Evolutionary conservation across 495 filamentous ascomycete genomes (phyloP), one percentile per base, ranked within the genome.

Genomic region (Aspergillus conjunctus): DNA sequence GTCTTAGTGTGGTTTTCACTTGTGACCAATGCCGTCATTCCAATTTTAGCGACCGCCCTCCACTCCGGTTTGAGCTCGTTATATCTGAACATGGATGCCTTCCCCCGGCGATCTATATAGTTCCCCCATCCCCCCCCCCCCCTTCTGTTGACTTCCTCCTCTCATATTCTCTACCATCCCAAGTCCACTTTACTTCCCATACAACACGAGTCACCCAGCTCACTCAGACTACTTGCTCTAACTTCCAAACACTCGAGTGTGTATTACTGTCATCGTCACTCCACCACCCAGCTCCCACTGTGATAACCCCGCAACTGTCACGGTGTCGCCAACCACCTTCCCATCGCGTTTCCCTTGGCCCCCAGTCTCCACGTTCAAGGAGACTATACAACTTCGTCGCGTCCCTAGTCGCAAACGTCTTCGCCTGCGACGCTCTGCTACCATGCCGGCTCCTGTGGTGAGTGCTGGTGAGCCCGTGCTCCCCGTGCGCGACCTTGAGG

Each of bases 401-500:
- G 18, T 60, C 15, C 65, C 65, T 7, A 63, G 65, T 14, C 66
- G 68, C 26, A 59, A 18, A 26, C 41, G 52, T 39, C 54, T 17
- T 15, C 54, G 49, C 20, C 39, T 65, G 1, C 68, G 71, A 52
- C 72, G 71, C 21, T 62, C 71, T 44, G 48, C 57, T 59, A 75
- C 61, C 14, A 79, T 79, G 76, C 74, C 76, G 39, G 67, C 62
- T 21, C 61, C 66, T 22, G 41, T 66, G 33, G 51, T 63, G 20
- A 64, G 65, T n/a, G 61, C 62, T 17, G 48, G 52, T 51, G 67
- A 73, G 41, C 71, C 72, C 44, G 63, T 72, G 53, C 57, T 67
- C 48, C 67, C 72, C 32, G 71, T 76, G 55, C 79, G 81, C 30
- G 71, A 78, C 10, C 75, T 80, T 45, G 59, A 66, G 45, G 76